Conservation (phyloP, 2,329 filamentous ascomycete species). For the Fusarium nurragi region DNA sequence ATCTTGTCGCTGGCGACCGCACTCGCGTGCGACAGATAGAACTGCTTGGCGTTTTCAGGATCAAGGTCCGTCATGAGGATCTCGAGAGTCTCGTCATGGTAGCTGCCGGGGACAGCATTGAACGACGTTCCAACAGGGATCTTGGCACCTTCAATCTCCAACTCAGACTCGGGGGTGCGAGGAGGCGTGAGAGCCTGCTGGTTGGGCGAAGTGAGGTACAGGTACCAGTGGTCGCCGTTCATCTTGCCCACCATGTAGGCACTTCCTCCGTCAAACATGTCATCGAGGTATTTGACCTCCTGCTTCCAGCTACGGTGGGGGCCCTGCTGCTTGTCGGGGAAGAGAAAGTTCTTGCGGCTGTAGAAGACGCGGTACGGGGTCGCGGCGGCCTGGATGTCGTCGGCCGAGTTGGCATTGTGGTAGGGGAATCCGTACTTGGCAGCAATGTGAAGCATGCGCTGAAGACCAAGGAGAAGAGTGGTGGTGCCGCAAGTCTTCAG, state of each 20-base stretch:
- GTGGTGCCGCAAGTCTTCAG: conserved; percentile 98
- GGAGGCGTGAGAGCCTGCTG: conserved; percentile 82
- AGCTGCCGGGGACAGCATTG: conserved; percentile 56
- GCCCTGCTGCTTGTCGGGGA: conserved; percentile 91
- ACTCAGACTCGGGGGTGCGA: conserved; percentile 73
- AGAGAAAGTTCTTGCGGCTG: conserved; percentile 98
- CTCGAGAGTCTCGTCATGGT: conserved; percentile 79
- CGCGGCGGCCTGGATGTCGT: conserved; percentile 78
- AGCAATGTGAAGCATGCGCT: conserved; percentile 91
- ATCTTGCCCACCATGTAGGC: conserved; percentile 99
- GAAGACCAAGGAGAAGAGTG: conserved; percentile 87
- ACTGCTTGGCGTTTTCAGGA: conserved; percentile 74
- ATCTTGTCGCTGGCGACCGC: conserved; percentile 86
- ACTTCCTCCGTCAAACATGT: conserved; percentile 89
- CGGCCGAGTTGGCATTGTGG: conserved; percentile 71
- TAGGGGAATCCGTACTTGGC: conserved; percentile 88
- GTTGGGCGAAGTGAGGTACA: conserved; percentile 93
- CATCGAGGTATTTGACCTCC: conserved; percentile 91
- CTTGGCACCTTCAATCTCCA: conserved; percentile 59
- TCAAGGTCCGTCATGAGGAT: conserved; percentile 79
- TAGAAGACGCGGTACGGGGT: conserved; percentile 97
- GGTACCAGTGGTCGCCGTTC: conserved; percentile 99
- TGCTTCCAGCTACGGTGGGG: conserved; percentile 98
- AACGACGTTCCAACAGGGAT: conserved; percentile 61
- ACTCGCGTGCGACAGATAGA: conserved; percentile 79